Percentiles rank a stretch among this genome's conserved stretches.
phyloP scores from a whole-genome alignment of 2,329 filamentous ascomycete species.

The Trichoderma gracile region DNA sequence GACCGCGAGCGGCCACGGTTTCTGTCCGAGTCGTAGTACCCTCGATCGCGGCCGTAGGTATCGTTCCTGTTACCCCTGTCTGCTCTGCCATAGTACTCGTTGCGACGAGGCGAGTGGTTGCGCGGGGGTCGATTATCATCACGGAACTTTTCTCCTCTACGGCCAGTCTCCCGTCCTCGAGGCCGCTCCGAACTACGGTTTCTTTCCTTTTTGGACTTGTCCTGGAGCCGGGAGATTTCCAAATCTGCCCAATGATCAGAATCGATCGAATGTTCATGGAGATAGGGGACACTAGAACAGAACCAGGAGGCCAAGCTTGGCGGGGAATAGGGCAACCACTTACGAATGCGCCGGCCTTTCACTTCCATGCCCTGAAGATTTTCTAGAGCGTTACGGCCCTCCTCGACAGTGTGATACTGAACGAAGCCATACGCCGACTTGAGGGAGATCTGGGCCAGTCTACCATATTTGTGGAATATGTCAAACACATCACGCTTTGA shows the following conservation, averaged over 20 bases:
- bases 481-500: constrained; percentile 94
- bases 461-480: constrained; percentile 81
- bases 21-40: constrained; percentile 44
- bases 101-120: constrained; percentile 58
- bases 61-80: constrained; percentile 50
- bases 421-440: constrained; percentile 98
- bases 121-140: constrained; percentile 66
- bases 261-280: background rate
- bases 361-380: constrained; percentile 79
- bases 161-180: constrained; percentile 45
- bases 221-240: constrained; percentile 86
- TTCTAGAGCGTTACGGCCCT: constrained; percentile 74
- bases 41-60: constrained; percentile 53
- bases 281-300: background rate
- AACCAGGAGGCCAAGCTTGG: background rate
- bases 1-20: constrained; percentile 69
- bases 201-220: constrained; percentile 65
- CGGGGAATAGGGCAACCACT: constrained; percentile 43
- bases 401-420: constrained; percentile 77
- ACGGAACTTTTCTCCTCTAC: constrained; percentile 50
- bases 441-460: constrained; percentile 89
- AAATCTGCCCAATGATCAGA: constrained; percentile 63
- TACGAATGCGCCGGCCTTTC: constrained; percentile 90
- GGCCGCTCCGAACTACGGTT: constrained; percentile 62
- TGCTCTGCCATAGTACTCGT: constrained; percentile 47